Conservation (phyloP, 2,329 filamentous ascomycete genomes). For the Paecilomyces sp. region DNA sequence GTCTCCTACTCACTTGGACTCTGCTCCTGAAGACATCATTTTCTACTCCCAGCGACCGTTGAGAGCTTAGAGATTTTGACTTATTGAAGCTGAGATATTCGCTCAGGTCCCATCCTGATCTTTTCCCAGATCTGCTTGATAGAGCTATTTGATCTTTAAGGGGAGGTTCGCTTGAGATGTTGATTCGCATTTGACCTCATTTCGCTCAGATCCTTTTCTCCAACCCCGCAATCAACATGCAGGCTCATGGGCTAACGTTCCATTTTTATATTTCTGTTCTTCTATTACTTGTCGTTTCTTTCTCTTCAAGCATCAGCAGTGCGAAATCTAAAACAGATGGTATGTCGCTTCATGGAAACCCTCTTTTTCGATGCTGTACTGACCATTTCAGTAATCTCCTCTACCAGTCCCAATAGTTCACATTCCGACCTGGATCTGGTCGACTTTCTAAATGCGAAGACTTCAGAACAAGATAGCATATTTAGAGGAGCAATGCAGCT, state of each 20-base stretch:
- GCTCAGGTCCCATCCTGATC: neutral
- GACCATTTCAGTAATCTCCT: neutral
- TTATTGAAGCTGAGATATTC: neutral
- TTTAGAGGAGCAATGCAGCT: constrained; percentile 37
- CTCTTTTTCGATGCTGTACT: neutral
- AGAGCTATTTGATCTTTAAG: neutral
- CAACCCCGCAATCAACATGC: neutral
- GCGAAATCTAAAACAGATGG: neutral
- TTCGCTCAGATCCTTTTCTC: neutral
- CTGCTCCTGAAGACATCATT: neutral
- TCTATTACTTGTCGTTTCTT: neutral
- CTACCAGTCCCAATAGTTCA: constrained; percentile 5
- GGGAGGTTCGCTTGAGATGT: neutral
- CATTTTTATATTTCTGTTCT: neutral
- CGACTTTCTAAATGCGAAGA: constrained; percentile 17
- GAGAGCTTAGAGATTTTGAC: neutral
- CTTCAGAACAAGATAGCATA: constrained; percentile 23
- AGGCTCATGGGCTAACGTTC: neutral
- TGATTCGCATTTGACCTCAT: neutral
- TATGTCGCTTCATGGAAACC: neutral
- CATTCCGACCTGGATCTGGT: constrained; percentile 17
- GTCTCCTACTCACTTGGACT: neutral
- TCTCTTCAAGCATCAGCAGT: neutral
- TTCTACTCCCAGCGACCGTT: neutral
- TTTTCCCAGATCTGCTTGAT: neutral